Base-by-base conservation (phyloP, 306 rosid species). In the Citrullus amarus region DNA sequence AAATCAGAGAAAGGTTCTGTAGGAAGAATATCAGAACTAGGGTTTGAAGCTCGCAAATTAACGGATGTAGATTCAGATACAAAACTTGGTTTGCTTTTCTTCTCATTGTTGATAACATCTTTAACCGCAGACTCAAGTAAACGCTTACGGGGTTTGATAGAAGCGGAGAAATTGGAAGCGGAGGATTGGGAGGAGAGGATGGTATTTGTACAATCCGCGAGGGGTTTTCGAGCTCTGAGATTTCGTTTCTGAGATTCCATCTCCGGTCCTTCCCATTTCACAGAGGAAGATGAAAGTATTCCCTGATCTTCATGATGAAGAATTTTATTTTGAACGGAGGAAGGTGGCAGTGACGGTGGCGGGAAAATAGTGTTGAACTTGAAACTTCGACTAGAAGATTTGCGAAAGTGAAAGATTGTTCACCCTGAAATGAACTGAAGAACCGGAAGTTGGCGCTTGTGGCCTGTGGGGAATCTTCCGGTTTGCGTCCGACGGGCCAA, bases 121-220 rank as follows among this genome's bases (percentile, higher is more conserved):
- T 71, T 74, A 61, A 80, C 10, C 22, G 84, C 66, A 43, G 88
- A 54, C 56, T 89, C 62, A 4, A 79, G 76, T 12, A 28, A 51
- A 59, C 83, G 80, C 56, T 83, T 86, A 25, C 22, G 79, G 14
- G 86, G 84, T n/a, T 86, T 89, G 57, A 18, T 17, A 8, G 81
- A 16, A 12, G 80, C 32, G 61, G 82, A 53, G 44, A 80, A 77
- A 8, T 82, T 55, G 11, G 88, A 87, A 0, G 86, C 77, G 8
- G 87, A 41, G 3, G 83, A 82, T 5, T 72, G 86, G 7, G 81
- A 9, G 32, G 86, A 79, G 69, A 78, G 4, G 20, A 71, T 28
- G 70, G 76, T 6, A 65, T 88, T 91, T 77, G 92, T 84, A 74
- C 86, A 82, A 60, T 93, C 90, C 9, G 91, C 82, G 88, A 93